Base-by-base conservation (phyloP, 306 rosid genomes). In the Malus orientalis region DNA sequence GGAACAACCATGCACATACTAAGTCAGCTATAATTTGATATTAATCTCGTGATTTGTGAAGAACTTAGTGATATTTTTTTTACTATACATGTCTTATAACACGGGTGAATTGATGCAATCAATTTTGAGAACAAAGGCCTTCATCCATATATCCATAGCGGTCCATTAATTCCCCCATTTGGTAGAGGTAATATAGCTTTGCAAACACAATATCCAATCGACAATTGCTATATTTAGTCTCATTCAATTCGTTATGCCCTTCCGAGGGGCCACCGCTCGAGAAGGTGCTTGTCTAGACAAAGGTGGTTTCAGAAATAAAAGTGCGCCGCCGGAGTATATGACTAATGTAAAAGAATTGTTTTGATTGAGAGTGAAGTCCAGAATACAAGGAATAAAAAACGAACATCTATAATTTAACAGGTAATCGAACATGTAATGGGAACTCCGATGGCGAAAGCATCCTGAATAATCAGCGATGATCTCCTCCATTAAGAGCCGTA, bases 401-500 rank as follows among this genome's bases (percentile, higher is more conserved):
- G 53, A 74, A 66, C 81, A 75, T 78, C 57, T 30, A 75, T 63
- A 40, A 71, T 81, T 71, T 76, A 63, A 74, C 44, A 9, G 29
- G 81, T 69, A 57, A 81, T 38, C 44, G 59, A 76, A 54, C 70
- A 82, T 80, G 54, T 70, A 76, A 85, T 29, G 77, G 54, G 30
- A 76, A 70, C 60, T 76, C 85, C 30, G 51, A 45, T 18, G 49
- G 73, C 15, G 66, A 74, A 77, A 40, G 83, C 74, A 73, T 71
- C 86, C 29, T 47, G 1, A 67, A 71, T 74, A 63, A 81, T 93
- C 88, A 89, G 61, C 71, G 91, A 85, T 82, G 81, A 71, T 87
- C 89, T 70, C 88, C 84, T 84, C 94, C 88, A 57, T 84, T 86
- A 62, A 73, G 84, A 45, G 80, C 71, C 58, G 71, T 66, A 30